A percentile compares a stretch with the other conserved stretches of the same genome.
phyloP scores from a whole-genome alignment of 2,329 filamentous ascomycete genomes.

The Verticillium longisporum region DNA sequence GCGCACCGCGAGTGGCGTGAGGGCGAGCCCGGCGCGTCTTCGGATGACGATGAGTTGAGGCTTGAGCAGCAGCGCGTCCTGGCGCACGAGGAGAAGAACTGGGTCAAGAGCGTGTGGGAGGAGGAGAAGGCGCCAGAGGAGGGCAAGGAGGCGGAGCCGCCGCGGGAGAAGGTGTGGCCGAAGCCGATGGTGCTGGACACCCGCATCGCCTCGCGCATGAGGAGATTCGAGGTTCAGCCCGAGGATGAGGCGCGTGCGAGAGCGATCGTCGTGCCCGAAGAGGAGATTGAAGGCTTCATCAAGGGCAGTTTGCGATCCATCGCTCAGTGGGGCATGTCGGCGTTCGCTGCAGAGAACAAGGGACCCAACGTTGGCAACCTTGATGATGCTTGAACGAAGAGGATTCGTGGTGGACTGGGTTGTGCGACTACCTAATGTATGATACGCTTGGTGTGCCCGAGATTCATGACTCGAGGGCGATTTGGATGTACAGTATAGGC shows the following conservation, averaged over 20 bases:
- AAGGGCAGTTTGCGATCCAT: slow-evolving; percentile 51
- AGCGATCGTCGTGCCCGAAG: slow-evolving; percentile 55
- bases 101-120: slow-evolving; percentile 74
- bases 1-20: slow-evolving; percentile 43
- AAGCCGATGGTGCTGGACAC: slow-evolving; percentile 69
- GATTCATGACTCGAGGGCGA: background rate
- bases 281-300: slow-evolving; percentile 64
- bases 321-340: slow-evolving; percentile 42
- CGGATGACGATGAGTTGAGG: slow-evolving; percentile 1
- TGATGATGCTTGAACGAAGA: slow-evolving; percentile 17
- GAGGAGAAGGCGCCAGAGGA: slow-evolving; percentile 34
- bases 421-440: background rate
- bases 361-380: slow-evolving; percentile 32
- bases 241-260: slow-evolving; percentile 65
- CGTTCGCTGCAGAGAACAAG: slow-evolving; percentile 31
- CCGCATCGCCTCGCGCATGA: slow-evolving; percentile 73
- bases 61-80: slow-evolving; percentile 60
- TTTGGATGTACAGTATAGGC: background rate
- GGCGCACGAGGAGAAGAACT: slow-evolving; percentile 67
- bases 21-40: slow-evolving; percentile 17
- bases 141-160: slow-evolving; percentile 30
- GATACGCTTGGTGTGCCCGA: background rate
- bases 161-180: slow-evolving; percentile 68
- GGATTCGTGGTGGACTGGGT: background rate
- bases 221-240: slow-evolving; percentile 61